Evolutionary conservation across 1,139 yeast species (phyloP), one percentile per base, ranked within the genome.

Genomic region (Kodamaea suecica): DNA sequence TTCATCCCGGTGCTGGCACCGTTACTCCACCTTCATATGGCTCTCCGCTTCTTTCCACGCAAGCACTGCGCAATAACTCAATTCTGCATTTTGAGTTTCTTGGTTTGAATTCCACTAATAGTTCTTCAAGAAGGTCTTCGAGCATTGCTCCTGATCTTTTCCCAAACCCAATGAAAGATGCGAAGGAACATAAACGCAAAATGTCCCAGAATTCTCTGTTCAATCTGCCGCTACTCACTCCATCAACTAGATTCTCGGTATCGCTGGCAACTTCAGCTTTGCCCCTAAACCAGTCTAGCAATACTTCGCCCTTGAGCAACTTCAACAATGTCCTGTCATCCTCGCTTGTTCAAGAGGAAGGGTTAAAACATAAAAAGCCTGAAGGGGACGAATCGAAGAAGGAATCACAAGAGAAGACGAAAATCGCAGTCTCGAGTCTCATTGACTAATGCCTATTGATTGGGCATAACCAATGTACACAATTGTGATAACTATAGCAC

Each of bases 141-240:
- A 41, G 42, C 29, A 57, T 63, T 28, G 68, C 70, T 5, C 69
- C 70, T 1, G 72, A 66, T 35, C 59, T 62, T 34, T 66, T 66
- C 50, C 71, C 72, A 9, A 64, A 64, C 39, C 69, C 71, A 9
- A 38, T 47, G 28, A 47, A 44, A 29, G 50, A 46, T 20, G 20
- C 32, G 8, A 26, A 15, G 8, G 29, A 33, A 15, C 53, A 49
- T 35, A 61, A 61, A 41, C 46, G 69, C 27, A 61, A 54, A 36
- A 40, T 55, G 5, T 58, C 66, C 10, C 64, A 60, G 45, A 54
- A 54, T 38, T 25, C 28, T 5, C 61, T 66, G 17, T 61, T 59
- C 45, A 59, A 55, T 43, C 59, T 61, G 20, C 61, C 65, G 3
- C 44, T 48, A 17, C 44, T 60, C 31, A 51, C 61, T 6, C 59